Evolutionary conservation across 192 early-diverging fungal species (phyloP).

Genomic region (Entrophospora sp.): DNA sequence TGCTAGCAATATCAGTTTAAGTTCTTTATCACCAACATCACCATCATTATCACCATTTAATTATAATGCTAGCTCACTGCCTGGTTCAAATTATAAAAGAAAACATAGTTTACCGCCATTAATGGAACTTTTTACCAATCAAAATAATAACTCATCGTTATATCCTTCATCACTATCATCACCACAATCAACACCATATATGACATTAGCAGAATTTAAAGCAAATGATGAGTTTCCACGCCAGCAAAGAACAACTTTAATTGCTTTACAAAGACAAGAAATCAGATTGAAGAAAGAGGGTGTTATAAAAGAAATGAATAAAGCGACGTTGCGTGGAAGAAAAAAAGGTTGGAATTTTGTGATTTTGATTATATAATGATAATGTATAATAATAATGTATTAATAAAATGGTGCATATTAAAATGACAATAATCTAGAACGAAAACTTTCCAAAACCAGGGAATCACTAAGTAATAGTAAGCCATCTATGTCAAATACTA

Average conservation of each 20-base stretch:
- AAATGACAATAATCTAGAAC: slow-evolving; percentile 1
- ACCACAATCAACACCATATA: slow-evolving; percentile 20
- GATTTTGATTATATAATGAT: not conserved
- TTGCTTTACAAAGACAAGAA: slow-evolving; percentile 30
- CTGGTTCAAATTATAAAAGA: too few relatives aligned
- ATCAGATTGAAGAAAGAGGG: slow-evolving; percentile 28
- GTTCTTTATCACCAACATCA: too few relatives aligned
- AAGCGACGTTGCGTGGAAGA: slow-evolving; percentile 31
- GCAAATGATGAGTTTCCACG: slow-evolving; percentile 29
- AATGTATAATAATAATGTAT: not conserved
- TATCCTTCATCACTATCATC: not conserved
- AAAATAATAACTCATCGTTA: not conserved
- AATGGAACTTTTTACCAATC: not conserved
- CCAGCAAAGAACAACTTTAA: slow-evolving; percentile 26
- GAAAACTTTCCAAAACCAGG: slow-evolving; percentile 6
- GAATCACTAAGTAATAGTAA: not conserved
- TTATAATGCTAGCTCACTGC: too few relatives aligned
- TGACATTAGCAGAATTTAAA: slow-evolving; percentile 33
- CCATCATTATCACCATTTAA: too few relatives aligned
- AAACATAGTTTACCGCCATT: too few relatives aligned
- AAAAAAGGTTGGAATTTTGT: slow-evolving; percentile 25
- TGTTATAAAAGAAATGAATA: slow-evolving; percentile 26
- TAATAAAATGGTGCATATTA: too few relatives aligned
- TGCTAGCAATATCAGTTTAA: too few relatives aligned
- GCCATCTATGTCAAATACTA: not conserved